Percentiles rank a stretch among this genome's conserved stretches.
phyloP scores from a whole-genome alignment of 495 filamentous ascomycete genomes.

The Daldinia caldariorum region DNA sequence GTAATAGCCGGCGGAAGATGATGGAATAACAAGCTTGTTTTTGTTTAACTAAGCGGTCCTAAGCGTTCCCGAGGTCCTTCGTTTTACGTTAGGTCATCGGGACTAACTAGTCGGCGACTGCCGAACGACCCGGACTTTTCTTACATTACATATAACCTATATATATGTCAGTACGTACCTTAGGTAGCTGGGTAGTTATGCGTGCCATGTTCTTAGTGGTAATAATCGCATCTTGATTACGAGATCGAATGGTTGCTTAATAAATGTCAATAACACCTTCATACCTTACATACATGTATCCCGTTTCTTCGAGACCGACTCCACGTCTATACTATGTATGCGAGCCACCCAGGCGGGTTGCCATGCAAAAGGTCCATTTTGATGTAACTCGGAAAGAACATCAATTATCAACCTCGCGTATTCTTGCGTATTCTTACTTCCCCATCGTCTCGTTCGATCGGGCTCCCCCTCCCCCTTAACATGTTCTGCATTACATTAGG shows the following conservation, averaged over 20 bases:
- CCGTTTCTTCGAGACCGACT: neutral
- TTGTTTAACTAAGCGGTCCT: no score
- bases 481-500: constrained; percentile 4
- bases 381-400: constrained; percentile 8
- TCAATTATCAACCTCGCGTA: constrained; percentile 2
- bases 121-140: constrained; percentile 35
- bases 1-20: constrained; percentile 24
- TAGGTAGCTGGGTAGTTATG: no score
- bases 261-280: neutral
- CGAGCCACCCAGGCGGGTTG: constrained; percentile 11
- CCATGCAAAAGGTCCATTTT: neutral
- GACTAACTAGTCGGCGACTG: constrained; percentile 25
- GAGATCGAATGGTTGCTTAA: neutral
- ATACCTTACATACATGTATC: no score
- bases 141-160: neutral
- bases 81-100: no score
- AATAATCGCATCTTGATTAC: neutral
- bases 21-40: constrained; percentile 24
- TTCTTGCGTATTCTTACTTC: neutral
- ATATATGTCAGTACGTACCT: no score
- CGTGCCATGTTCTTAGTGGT: neutral
- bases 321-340: constrained; percentile 7
- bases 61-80: neutral
- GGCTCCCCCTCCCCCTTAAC: neutral
- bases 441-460: no score